A percentile compares a stretch with the other conserved stretches of the same genome.
These are phyloP conservation scores for Byssochlamys sp. DNA, from an alignment of 2,329 filamentous ascomycete species.

Conservation along the genomic window DNA sequence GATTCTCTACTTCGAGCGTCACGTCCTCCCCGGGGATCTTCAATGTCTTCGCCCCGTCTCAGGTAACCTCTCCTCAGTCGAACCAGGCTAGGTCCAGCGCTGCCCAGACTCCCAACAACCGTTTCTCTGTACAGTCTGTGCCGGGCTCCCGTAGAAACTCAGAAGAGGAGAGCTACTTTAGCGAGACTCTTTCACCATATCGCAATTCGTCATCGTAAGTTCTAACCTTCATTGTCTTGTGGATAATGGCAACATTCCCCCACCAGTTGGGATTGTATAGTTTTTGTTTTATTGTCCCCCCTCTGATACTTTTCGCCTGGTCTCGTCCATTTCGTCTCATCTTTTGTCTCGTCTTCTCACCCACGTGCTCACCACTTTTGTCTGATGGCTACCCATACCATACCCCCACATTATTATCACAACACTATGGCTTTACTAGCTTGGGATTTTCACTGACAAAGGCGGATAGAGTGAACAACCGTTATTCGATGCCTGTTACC, in stretches of 20 bases:
- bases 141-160: conserved; percentile 82
- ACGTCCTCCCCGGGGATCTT: conserved; percentile 69
- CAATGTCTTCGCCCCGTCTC: conserved; percentile 63
- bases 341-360: background rate
- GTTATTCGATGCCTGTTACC: conserved; percentile 85
- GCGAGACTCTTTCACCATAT: conserved; percentile 51
- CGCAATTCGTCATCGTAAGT: conserved; percentile 73
- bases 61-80: conserved; percentile 67
- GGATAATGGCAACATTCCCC: background rate
- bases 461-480: conserved; percentile 55
- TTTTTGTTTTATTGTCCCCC: background rate
- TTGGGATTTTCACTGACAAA: background rate
- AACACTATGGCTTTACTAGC: background rate
- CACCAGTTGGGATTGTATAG: background rate
- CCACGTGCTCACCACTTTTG: background rate
- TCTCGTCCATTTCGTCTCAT: background rate
- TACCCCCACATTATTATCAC: background rate
- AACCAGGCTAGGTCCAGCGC: conserved; percentile 48
- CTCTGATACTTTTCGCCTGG: background rate
- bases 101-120: conserved; percentile 46
- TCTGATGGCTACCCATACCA: background rate
- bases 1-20: conserved; percentile 81
- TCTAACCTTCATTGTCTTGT: conserved; percentile 1
- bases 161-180: conserved; percentile 73
- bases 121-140: conserved; percentile 72